Percentiles rank a stretch among this genome's conserved stretches.
phyloP scores from a whole-genome alignment of 1,284 basidiomycete species.

The Singerocomus inundabilis region DNA sequence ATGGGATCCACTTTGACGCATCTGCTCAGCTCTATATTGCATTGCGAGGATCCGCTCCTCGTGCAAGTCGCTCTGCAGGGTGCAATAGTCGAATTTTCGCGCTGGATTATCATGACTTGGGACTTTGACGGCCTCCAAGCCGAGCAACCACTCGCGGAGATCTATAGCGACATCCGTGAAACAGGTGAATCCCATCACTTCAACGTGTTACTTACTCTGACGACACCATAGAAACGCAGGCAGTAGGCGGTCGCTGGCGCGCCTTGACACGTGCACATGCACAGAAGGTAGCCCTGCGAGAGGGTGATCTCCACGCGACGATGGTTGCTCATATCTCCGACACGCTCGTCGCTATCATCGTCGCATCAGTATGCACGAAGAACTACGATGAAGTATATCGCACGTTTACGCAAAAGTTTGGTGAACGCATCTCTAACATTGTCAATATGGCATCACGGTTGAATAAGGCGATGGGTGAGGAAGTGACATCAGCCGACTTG shows the following conservation, averaged over 20 bases:
- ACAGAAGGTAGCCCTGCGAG: conserved; percentile 36
- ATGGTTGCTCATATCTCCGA: conserved; percentile 39
- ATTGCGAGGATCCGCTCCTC: conserved; percentile 43
- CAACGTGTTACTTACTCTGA: neutral
- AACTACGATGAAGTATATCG: conserved; percentile 27
- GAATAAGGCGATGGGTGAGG: conserved; percentile 51
- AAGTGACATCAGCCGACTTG: conserved; percentile 49
- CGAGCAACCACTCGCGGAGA: conserved; percentile 40
- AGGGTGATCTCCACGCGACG: conserved; percentile 36
- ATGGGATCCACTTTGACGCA: conserved; percentile 38
- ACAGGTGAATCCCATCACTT: conserved; percentile 38
- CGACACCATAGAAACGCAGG: conserved; percentile 42
- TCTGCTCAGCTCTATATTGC: conserved; percentile 35
- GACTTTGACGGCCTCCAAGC: conserved; percentile 45
- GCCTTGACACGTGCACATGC: conserved; percentile 47
- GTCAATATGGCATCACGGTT: conserved; percentile 42
- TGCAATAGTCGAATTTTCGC: conserved; percentile 41
- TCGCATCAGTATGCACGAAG: conserved; percentile 40
- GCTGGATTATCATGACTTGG: conserved; percentile 51
- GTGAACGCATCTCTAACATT: conserved; percentile 40
- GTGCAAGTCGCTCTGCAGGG: conserved; percentile 55
- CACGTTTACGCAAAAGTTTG: conserved; percentile 37
- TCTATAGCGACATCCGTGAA: conserved; percentile 46
- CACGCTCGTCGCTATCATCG: conserved; percentile 44
- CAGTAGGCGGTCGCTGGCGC: conserved; percentile 53